These are phyloP conservation scores for Glomus cerebriforme DNA, from an alignment of 192 early-diverging fungal species.

Conservation along the genomic window DNA sequence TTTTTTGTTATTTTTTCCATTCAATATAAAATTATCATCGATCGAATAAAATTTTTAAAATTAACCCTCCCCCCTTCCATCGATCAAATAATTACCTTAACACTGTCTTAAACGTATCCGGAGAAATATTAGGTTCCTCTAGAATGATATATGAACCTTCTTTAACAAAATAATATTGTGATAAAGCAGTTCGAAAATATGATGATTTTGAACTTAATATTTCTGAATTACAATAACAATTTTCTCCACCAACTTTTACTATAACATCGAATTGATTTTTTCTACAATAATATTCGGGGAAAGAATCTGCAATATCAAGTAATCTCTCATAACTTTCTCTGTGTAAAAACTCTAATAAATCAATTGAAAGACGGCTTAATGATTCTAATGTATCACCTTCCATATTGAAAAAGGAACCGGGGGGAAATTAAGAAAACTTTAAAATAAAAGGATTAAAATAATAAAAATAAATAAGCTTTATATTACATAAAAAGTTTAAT, in stretches of 20 bases:
- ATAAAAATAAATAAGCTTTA: no score
- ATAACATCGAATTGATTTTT: not conserved
- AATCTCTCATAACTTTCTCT: not conserved
- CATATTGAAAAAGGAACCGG: no score
- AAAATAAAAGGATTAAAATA: no score
- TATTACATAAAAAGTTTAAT: no score
- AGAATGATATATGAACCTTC: not conserved
- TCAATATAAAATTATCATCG: not conserved
- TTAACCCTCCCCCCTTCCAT: no score
- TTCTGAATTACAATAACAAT: not conserved
- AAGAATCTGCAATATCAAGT: not conserved
- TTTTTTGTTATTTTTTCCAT: not conserved
- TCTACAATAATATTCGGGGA: not conserved
- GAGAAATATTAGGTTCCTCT: not conserved
- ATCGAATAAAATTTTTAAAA: not conserved
- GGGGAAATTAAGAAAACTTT: no score
- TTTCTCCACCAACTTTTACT: not conserved
- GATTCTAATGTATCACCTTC: not conserved
- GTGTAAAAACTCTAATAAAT: not conserved
- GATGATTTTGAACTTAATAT: not conserved
- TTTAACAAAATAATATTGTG: not conserved
- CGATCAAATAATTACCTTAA: not conserved
- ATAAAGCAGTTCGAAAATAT: slow-evolving; percentile 6
- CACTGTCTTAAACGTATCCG: not conserved
- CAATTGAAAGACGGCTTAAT: not conserved